Evolutionary conservation across 352 stramenopile species (phyloP), one percentile per base, ranked within the genome.

Genomic region (Globisporangium echinulatum): DNA sequence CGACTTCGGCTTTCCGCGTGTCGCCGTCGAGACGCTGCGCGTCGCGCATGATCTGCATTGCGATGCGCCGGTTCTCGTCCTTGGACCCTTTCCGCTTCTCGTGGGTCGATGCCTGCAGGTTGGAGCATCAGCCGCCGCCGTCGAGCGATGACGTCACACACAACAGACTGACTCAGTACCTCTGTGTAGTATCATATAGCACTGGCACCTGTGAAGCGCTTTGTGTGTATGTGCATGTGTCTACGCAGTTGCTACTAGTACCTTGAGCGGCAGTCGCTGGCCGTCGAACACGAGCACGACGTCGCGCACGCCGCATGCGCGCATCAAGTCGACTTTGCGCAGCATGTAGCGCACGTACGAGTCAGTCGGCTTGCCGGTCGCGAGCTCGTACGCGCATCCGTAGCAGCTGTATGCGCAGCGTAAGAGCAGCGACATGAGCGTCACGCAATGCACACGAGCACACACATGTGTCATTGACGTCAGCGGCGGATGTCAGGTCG

Each of bases 241-340:
- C 3, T 13, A 36, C 25, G 7, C 40, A 88, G 25, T 25, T 1
- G 25, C 25, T 25, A 25, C 25, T 25, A 25, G 25, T 25, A 25
- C 81, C 67, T 92, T 92, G 11, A 90, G 71, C 6, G 82, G 82
- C 39, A 92, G 61, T 19, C 79, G 71, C 58, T 92, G 76, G 43
- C 82, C 82, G 37, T 92, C 82, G 65, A 92, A 92, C 38, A 92
- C 82, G 36, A 90, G 71, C 15, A 88, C 71, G 43, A 87, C 68
- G 44, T 82, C 70, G 33, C 63, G 65, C 47, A 92, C 71, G 14
- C 77, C 74, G 52, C 70, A 87, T 48, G 60, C 62, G 46, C 71
- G 67, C 44, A 92, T 65, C 59, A 92, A 61, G 25, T 87, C 72
- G 19, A 88, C 77, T 63, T 89, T 89, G 37, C 80, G 80, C 55